Evolutionary conservation across 306 rosid species (phyloP).

Genomic region (Quercus suber): DNA sequence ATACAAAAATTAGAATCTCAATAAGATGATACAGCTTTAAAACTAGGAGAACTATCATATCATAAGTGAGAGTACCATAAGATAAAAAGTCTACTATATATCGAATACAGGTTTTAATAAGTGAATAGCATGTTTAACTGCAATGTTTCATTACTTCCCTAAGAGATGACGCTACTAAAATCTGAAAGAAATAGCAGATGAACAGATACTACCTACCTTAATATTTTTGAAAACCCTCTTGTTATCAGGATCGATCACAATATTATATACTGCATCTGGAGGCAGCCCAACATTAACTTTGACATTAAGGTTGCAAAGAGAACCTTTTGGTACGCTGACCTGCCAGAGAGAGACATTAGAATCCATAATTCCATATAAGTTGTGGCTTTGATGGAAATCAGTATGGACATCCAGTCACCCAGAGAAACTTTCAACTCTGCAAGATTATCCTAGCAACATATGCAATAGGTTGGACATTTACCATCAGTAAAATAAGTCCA

Average conservation of each 20-base stretch:
- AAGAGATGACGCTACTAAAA: too few species aligned
- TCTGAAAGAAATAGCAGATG: too few species aligned
- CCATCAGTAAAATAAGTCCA: neutral
- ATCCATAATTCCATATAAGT: neutral
- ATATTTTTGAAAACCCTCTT: constrained; percentile 93
- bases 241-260: constrained; percentile 88
- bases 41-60: neutral
- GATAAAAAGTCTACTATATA: neutral
- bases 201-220: constrained; percentile 60
- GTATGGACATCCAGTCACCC: neutral
- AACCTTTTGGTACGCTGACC: constrained; percentile 92
- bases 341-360: constrained; percentile 32
- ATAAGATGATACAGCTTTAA: constrained; percentile 12
- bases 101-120: neutral
- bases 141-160: neutral
- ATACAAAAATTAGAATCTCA: constrained; percentile 18
- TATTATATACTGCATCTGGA: constrained; percentile 91
- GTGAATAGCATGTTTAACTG: neutral
- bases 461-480: neutral
- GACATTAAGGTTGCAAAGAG: constrained; percentile 80
- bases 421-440: constrained; percentile 16
- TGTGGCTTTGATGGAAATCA: neutral
- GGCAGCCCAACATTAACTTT: constrained; percentile 85
- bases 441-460: neutral
- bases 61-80: neutral